Base-by-base conservation (phyloP, 2,329 filamentous ascomycete genomes). In the Cytospora schulzeri region DNA sequence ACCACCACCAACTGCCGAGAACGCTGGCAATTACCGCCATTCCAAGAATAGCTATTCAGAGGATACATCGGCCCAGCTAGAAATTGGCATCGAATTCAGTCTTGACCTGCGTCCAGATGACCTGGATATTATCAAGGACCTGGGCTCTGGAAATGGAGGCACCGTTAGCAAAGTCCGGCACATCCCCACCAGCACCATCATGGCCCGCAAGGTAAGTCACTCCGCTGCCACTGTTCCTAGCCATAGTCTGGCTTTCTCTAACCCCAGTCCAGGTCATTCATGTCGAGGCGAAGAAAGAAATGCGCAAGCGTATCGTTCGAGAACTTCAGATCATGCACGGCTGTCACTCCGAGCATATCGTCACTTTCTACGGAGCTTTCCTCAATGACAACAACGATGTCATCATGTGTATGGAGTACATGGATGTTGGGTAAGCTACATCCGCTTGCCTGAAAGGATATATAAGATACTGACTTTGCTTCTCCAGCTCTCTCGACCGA, bases 341-440 rank as follows among this genome's bases (percentile, higher is more conserved):
- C 73, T 99, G 95, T 78, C 95, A 97, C 74, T 97, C 92, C 26
- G 91, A 95, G 67, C 93, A 96, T 77, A 98, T 99, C 73, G 95
- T 99, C 66, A 97, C 91, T 62, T 99, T 97, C 78, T 98, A 98
- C 74, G 95, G 95, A 66, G 95, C 95, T 45, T 99, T 98, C 75
- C 86, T 98, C 73, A 98, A 97, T 75, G 91, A 96, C 74, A 93
- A 93, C 67, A 94, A 96, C 74, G 95, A 99, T 79, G 96, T 99
- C 65, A 96, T 98, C 71, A 94, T 99, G 89, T 99, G 95, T 77
- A 99, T 99, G 95, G 95, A 99, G 77, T 98, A 99, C 76, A 97
- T 97, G 92, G 95, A 99, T 78, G 92, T 94, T 75, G 95, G 95
- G 95, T 98, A 85, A 78, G 91, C 35, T 4, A 3, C 8, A 22